Evolutionary conservation across 306 rosid genomes (phyloP), one percentile per base, ranked within the genome.

Genomic region (Quercus wislizeni): DNA sequence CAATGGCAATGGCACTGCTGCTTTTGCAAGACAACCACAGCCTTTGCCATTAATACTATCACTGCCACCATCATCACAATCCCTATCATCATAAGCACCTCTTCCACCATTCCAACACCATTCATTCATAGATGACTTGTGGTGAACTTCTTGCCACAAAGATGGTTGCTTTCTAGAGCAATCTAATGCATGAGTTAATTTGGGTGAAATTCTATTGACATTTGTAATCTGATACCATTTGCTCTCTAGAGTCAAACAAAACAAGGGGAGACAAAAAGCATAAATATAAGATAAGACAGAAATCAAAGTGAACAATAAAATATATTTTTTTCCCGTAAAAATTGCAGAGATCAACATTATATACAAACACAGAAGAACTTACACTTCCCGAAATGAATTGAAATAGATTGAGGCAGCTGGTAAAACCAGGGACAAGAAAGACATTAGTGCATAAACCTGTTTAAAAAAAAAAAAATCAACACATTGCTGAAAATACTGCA

Each of bases 351-450:
- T 61, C 67, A 63, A 80, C 76, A 41, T 25, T 54, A 81, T 56
- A 58, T 12, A 55, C 18, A 74, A 46, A 74, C 38, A 69, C 33
- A 49, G 73, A 77, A 25, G 74, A 59, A 92, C 99, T 94, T 91
- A 94, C 97, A 92, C 97, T 94, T 94, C 99, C 56, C 95, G 88
- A 21, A 92, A 84, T 75, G 99, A 94, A 86, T 91, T 87, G 71
- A 94, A 94, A 85, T 92, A 94, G 81, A 94, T 94, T 55, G 97
- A 91, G 67, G 91, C 81, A 38, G 31, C 81, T 9, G 97, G 97
- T 51, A 88, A 12, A 78, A 94, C 89, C 59, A 94, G 99, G 79
- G 97, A 90, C 89, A 94, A 81, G 95, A 94, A 94, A 52, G 99
- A 94, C 92, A 83, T 94, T 30, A 92, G 81, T 4, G 99, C 99